Base-by-base conservation (phyloP, 371 early-diverging fungal species). In the Blakeslea trispora region DNA sequence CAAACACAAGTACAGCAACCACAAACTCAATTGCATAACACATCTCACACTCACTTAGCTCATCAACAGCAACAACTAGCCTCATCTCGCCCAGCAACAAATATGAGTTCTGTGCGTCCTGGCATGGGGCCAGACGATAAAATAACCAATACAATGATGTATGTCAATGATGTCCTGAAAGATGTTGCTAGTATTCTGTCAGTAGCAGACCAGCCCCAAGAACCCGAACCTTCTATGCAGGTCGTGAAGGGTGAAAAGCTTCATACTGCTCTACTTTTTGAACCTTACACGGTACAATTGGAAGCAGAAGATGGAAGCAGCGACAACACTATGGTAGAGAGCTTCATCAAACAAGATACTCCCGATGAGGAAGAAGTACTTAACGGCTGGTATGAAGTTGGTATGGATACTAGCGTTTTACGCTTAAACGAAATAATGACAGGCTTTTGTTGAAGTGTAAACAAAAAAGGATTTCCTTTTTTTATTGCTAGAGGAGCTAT, bases 121-220 rank as follows among this genome's bases (percentile, higher is more conserved):
- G 75, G 75, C 3, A 64, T 74, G 64, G 68, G 64, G 22, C 57
- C 69, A 3, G 69, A 69, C 37, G 66, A 67, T 28, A 68, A 68
- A 48, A 54, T 74, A 0, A 50, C 53, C 5, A 74, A 74, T 44
- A 45, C 66, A 0, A 68, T 61, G 61, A 34, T 61, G 28, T 75
- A 59, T 56, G 63, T 63, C 37, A 75, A 61, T 6, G 72, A 76
- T 55, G 73, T 72, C 0, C 37, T 72, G 17, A 76, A 71, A 32
- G 73, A 72, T 23, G 64, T 76, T 9, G 67, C 64, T 5, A 34
- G 55, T 10, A 59, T 72, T 13, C 44, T 75, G 40, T 39, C 52
- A 21, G n/a, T 40, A 18, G 37, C 47, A 7, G 49, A 63, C 44
- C 45, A 53, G 41, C 45, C 48, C 18, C 55, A 53, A 9, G 39